A percentile compares a stretch with the other conserved stretches of the same genome.
phyloP scores from a whole-genome alignment of 495 filamentous ascomycete genomes.

The Cairneyella variabilis region DNA sequence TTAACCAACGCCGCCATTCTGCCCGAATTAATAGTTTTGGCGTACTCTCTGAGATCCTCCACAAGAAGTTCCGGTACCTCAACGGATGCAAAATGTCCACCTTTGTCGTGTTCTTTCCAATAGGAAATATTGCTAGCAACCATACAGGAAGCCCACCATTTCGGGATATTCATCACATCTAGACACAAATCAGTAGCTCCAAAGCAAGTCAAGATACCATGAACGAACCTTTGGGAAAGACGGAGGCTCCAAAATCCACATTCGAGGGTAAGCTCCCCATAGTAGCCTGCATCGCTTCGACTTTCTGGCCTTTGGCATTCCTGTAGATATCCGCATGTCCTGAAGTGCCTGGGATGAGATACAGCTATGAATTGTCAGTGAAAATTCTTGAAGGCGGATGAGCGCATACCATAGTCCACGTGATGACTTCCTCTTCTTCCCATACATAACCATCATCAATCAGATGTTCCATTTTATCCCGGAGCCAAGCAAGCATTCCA shows the following conservation, averaged over 20 bases:
- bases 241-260: slow-evolving; percentile 19
- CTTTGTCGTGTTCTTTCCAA: slow-evolving; percentile 45
- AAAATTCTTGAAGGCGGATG: background rate
- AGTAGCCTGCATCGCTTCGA: background rate
- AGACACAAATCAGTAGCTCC: background rate
- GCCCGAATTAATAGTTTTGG: background rate
- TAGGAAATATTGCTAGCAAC: slow-evolving; percentile 47
- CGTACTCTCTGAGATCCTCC: slow-evolving; percentile 50
- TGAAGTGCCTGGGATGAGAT: slow-evolving; percentile 14
- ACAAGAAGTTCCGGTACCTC: slow-evolving; percentile 52
- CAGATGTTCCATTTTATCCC: slow-evolving; percentile 60
- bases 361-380: slow-evolving; percentile 5
- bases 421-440: slow-evolving; percentile 62
- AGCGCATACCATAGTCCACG: slow-evolving; percentile 45
- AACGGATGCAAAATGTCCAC: slow-evolving; percentile 63
- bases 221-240: slow-evolving; percentile 14
- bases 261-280: background rate
- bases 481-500: slow-evolving; percentile 61
- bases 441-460: slow-evolving; percentile 60
- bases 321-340: slow-evolving; percentile 18
- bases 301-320: slow-evolving; percentile 14
- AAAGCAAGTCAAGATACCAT: background rate
- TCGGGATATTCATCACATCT: slow-evolving; percentile 16
- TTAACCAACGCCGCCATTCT: slow-evolving; percentile 11
- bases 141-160: slow-evolving; percentile 11